Percentiles rank a stretch among this genome's conserved stretches.
Conservation (phyloP, 768 basidiomycete genomes). For the Symmetrospora coprosmae region DNA sequence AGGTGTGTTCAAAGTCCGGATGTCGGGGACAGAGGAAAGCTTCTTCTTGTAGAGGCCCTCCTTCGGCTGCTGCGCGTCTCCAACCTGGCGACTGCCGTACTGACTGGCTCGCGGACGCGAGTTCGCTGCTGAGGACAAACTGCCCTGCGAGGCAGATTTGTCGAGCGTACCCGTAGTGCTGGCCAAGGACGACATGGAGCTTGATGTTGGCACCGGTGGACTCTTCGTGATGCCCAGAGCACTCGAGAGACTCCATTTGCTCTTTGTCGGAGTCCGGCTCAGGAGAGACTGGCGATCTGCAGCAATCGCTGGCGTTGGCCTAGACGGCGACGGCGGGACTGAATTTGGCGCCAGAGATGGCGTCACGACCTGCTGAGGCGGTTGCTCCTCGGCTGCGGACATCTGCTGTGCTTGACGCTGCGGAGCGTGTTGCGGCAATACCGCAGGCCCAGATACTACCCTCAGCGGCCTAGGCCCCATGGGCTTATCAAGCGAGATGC, state of each 20-base stretch:
- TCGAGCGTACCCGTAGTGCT: background rate
- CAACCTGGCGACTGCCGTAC: no score
- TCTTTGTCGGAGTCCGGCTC: constrained; percentile 34
- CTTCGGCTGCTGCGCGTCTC: no score
- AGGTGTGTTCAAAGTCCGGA: background rate
- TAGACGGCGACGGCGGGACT: background rate
- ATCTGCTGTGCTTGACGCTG: no score
- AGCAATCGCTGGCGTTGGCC: constrained; percentile 56
- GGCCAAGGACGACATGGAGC: constrained; percentile 43
- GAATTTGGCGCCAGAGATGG: background rate
- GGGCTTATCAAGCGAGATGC: constrained; percentile 38
- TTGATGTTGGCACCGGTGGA: constrained; percentile 35
- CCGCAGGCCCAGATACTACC: constrained; percentile 39
- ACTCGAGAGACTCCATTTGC: constrained; percentile 91
- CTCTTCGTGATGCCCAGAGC: constrained; percentile 42
- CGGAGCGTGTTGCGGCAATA: no score
- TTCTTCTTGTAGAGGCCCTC: background rate
- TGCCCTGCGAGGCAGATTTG: background rate
- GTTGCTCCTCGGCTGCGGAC: no score
- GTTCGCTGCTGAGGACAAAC: background rate
- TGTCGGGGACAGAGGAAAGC: constrained; percentile 12
- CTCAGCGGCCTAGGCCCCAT: constrained; percentile 37
- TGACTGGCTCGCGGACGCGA: no score
- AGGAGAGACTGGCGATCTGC: background rate
- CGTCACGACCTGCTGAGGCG: no score